Conservation (phyloP, 2,329 filamentous ascomycete genomes). For the Simplicillium aogashimaense region DNA sequence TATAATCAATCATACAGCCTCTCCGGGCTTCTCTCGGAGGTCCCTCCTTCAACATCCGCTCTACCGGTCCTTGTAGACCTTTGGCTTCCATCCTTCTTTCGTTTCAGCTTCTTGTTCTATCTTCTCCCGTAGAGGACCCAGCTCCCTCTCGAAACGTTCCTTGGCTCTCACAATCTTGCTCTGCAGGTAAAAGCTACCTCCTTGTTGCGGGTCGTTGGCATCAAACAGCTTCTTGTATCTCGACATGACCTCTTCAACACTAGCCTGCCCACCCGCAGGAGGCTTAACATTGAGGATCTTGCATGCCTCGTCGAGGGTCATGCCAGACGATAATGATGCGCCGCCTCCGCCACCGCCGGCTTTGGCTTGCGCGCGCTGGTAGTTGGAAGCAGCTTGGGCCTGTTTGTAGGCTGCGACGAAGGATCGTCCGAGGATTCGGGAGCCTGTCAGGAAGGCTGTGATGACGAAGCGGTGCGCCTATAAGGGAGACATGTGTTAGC, state of each 20-base stretch:
- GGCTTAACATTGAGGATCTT: constrained; percentile 94
- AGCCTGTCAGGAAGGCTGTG: constrained; percentile 83
- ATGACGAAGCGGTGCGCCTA: constrained; percentile 85
- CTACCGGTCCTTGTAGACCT: constrained; percentile 81
- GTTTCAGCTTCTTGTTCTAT: constrained; percentile 66
- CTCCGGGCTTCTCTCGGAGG: not conserved
- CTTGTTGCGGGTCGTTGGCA: constrained; percentile 86
- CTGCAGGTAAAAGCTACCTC: constrained; percentile 95
- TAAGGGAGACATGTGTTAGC: not conserved
- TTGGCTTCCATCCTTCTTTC: constrained; percentile 85
- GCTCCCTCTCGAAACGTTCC: constrained; percentile 84
- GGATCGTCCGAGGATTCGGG: constrained; percentile 84
- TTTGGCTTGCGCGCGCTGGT: constrained; percentile 64
- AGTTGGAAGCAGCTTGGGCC: constrained; percentile 77
- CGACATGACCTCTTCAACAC: constrained; percentile 69
- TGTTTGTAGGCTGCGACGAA: constrained; percentile 94
- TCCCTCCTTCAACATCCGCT: too few species aligned
- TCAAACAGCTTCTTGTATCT: constrained; percentile 95
- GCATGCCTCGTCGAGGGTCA: constrained; percentile 94
- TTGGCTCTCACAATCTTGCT: constrained; percentile 90
- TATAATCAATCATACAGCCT: not conserved
- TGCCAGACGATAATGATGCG: constrained; percentile 52
- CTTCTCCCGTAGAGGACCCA: constrained; percentile 61
- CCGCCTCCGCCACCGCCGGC: constrained; percentile 46
- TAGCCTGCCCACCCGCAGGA: constrained; percentile 60